These are phyloP conservation scores for Yamadazyma taylorii DNA, from an alignment of 1,139 yeast species.

Conservation along the genomic window DNA sequence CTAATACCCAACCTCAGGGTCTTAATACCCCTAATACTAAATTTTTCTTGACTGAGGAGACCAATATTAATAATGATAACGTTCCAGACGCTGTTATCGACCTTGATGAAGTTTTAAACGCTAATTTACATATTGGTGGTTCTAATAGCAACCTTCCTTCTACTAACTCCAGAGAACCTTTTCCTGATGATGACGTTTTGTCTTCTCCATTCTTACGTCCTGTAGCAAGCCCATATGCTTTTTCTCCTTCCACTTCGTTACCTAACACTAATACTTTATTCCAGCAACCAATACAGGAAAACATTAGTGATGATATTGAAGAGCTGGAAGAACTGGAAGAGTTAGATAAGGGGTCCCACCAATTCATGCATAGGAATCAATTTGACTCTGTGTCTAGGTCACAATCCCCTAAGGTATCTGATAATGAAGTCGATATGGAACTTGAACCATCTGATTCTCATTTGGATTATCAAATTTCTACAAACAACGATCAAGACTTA, in stretches of 20 bases:
- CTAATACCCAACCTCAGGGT: neutral
- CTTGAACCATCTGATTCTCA: conserved; percentile 5
- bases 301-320: conserved; percentile 27
- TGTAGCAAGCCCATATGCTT: conserved; percentile 22
- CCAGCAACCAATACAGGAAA: conserved; percentile 35
- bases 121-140: conserved; percentile 34
- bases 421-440: conserved; percentile 6
- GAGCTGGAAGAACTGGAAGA: conserved; percentile 25
- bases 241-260: conserved; percentile 27
- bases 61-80: conserved; percentile 31
- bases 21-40: conserved; percentile 20
- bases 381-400: conserved; percentile 24
- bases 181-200: conserved; percentile 31
- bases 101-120: conserved; percentile 56
- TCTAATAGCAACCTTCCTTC: conserved; percentile 25
- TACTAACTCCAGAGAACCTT: conserved; percentile 38
- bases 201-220: conserved; percentile 36
- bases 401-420: conserved; percentile 14
- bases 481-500: conserved; percentile 17
- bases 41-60: conserved; percentile 37
- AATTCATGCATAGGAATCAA: conserved; percentile 15
- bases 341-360: neutral
- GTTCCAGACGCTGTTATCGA: conserved; percentile 66
- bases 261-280: conserved; percentile 24
- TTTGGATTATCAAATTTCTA: conserved; percentile 8